Conservation (phyloP, 139 green algal genomes). For the Picochlorum sp. region DNA sequence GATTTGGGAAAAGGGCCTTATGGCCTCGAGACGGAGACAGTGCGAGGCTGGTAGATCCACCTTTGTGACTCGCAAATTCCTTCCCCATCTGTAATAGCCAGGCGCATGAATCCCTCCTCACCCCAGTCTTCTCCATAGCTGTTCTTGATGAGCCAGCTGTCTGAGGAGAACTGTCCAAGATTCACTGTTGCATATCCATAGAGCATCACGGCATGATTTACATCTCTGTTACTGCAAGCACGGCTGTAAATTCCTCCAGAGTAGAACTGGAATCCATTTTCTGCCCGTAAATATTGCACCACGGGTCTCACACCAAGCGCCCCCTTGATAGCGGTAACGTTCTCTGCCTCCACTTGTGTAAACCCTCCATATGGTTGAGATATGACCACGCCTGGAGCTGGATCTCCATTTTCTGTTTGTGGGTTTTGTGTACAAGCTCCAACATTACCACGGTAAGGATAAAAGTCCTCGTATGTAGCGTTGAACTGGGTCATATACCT, state of each 20-base stretch:
- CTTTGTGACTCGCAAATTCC: neutral
- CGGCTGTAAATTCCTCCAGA: constrained; percentile 2
- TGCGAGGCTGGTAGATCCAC: constrained; percentile 1
- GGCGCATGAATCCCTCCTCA: neutral
- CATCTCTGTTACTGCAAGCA: neutral
- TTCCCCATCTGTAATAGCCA: neutral
- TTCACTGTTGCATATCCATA: constrained; percentile 1
- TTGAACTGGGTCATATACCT: constrained; percentile 4
- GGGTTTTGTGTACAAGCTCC: neutral
- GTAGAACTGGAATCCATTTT: constrained; percentile 4
- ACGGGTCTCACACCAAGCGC: neutral
- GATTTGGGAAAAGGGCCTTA: neutral
- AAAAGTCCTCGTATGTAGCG: neutral
- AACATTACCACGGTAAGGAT: constrained; percentile 2
- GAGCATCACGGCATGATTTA: constrained; percentile 2
- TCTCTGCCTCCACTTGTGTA: neutral
- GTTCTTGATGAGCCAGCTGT: neutral
- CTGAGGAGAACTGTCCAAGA: neutral
- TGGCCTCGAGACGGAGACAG: neutral
- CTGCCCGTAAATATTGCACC: neutral
- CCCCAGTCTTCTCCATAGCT: neutral
- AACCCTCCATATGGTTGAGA: neutral
- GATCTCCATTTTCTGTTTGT: neutral
- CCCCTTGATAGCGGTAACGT: neutral
- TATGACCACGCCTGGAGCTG: neutral